Conservation (phyloP, 179 eudicot species). For the Silene noctiflora region DNA sequence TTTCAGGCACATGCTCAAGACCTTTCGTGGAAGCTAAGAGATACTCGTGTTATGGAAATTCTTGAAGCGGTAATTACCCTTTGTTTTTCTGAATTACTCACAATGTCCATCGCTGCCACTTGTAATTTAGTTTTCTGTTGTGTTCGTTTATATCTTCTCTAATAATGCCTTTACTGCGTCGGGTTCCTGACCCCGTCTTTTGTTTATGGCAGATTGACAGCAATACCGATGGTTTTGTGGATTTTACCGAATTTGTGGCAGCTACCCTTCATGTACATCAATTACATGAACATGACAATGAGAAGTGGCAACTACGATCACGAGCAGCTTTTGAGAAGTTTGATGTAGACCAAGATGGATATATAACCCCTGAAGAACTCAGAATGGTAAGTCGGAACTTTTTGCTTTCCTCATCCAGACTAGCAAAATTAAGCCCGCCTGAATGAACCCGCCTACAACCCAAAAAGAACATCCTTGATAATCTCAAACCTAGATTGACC, state of each 20-base stretch:
- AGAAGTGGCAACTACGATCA: conserved; percentile 74
- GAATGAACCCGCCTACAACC: background rate
- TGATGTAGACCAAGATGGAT: conserved; percentile 88
- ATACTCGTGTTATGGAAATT: conserved; percentile 76
- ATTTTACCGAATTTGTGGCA: conserved; percentile 89
- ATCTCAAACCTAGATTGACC: background rate
- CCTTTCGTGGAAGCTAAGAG: conserved; percentile 89
- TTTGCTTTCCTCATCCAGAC: background rate
- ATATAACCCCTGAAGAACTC: conserved; percentile 88
- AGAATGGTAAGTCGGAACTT: conserved; percentile 45
- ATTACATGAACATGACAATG: conserved; percentile 74
- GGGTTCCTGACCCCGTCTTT: background rate
- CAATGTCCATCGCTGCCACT: background rate
- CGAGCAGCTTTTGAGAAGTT: conserved; percentile 93
- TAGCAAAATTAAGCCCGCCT: background rate
- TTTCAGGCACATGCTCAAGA: conserved; percentile 88
- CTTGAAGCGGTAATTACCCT: conserved; percentile 56
- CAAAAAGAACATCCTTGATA: background rate
- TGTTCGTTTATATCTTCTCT: background rate
- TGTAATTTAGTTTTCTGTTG: background rate
- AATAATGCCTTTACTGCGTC: background rate
- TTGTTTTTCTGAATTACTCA: background rate
- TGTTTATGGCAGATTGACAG: conserved; percentile 60
- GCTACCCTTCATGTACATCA: conserved; percentile 89
- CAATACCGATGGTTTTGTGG: conserved; percentile 91